phyloP scores from a whole-genome alignment of 2,329 filamentous ascomycete species.

The Blumeriella jaapii region DNA sequence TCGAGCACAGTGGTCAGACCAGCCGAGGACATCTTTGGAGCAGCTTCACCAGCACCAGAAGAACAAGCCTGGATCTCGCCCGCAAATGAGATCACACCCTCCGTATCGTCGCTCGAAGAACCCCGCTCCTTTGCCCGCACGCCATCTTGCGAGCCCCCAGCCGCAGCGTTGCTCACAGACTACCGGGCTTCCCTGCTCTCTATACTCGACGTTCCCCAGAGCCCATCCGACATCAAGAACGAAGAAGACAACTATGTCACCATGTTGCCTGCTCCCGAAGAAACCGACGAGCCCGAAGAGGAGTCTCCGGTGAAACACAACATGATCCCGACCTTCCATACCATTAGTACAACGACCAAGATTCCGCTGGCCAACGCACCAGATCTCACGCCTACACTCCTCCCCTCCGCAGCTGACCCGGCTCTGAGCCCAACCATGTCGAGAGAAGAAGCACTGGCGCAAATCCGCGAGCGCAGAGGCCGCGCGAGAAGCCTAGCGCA shows the following conservation, averaged over 20 bases:
- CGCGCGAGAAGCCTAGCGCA: slow-evolving; percentile 58
- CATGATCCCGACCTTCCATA: slow-evolving; percentile 22
- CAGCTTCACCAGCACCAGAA: slow-evolving; percentile 33
- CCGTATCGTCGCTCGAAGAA: slow-evolving; percentile 9
- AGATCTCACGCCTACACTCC: slow-evolving; percentile 15
- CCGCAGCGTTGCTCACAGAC: slow-evolving; percentile 42
- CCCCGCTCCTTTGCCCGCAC: slow-evolving; percentile 38
- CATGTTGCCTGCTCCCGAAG: slow-evolving; percentile 25
- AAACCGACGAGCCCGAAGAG: slow-evolving; percentile 6
- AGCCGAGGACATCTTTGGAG: slow-evolving; percentile 51
- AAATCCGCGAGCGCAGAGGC: slow-evolving; percentile 62
- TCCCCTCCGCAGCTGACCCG: slow-evolving; percentile 30
- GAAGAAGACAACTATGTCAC: slow-evolving; percentile 17
- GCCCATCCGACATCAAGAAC: slow-evolving; percentile 18
- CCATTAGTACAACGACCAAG: slow-evolving; percentile 26
- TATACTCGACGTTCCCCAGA: slow-evolving; percentile 43
- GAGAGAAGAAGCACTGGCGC: slow-evolving; percentile 62
- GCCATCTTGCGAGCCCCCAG: slow-evolving; percentile 49
- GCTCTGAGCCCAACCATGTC: slow-evolving; percentile 55
- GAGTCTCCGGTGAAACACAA: slow-evolving; percentile 7
- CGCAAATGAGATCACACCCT: slow-evolving; percentile 10
- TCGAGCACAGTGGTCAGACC: slow-evolving; percentile 39
- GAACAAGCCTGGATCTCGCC: slow-evolving; percentile 21
- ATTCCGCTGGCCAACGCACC: slow-evolving; percentile 23
- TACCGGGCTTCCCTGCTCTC: slow-evolving; percentile 48